Evolutionary conservation across 495 filamentous ascomycete species (phyloP), one percentile per base, ranked within the genome.

Genomic region (Xylaria nigripes): DNA sequence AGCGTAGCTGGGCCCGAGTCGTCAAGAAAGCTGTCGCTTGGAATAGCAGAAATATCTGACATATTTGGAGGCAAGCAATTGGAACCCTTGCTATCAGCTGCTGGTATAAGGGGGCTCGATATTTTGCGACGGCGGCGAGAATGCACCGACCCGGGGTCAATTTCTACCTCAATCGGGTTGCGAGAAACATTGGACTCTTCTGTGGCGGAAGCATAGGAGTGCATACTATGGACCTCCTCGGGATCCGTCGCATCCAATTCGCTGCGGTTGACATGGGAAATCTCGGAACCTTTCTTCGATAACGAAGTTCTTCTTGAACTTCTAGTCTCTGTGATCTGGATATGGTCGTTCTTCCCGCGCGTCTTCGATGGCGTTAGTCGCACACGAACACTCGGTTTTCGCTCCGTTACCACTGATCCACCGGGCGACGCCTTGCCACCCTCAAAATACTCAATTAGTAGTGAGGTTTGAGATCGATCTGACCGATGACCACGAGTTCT

Each of bases 391-490:
- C 90, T 96, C 2, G 93, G 94, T 55, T 89, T 72, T 77, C 86
- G 73, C 45, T 73, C 66, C 42, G 57, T 53, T 25, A 41, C 16
- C 22, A 46, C 44, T 8, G 64, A 61, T 42, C 54, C 50, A 70
- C 77, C 50, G 74, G 74, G 59, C 46, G 73, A 65, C 38, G 71
- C 57, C 68, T 93, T 95, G 48, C 87, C 86, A 60, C 83, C 89
- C 70, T 96, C 91, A 65, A 96, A 99, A 69, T 96, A 96, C 70
- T 99, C 93, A 65, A 99, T 99, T 65, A 99, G 76, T 47, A 99
- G 79, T 46, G 89, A 95, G 38, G 93, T 95, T 68, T 94, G 90
- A 45, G 88, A 93, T 61, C 77, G 81, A 61, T 77, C 77, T 45
- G 72, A 69, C 54, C 76, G 81, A 57, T 83, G 82, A 57, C 79